phyloP scores from a whole-genome alignment of 768 basidiomycete genomes.

The Leccinum barrowsii region DNA sequence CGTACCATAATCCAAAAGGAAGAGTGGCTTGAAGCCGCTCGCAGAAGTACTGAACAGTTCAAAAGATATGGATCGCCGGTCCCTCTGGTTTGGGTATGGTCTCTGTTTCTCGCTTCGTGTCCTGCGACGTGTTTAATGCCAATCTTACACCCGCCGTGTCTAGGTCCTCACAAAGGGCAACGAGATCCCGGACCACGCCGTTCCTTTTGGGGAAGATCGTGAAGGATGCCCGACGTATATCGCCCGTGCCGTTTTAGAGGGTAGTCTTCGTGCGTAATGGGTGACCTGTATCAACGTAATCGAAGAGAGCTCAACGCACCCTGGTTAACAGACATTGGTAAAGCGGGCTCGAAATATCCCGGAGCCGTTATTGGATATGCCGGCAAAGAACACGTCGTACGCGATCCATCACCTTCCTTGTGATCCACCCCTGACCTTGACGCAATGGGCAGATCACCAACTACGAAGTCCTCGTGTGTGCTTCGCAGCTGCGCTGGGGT shows the following conservation, averaged over 20 bases:
- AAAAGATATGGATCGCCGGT: slow-evolving; percentile 26
- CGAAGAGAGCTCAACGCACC: neutral
- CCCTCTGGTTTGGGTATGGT: slow-evolving; percentile 30
- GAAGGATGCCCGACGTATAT: slow-evolving; percentile 26
- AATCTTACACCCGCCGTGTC: neutral
- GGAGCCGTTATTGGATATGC: slow-evolving; percentile 33
- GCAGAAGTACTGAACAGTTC: slow-evolving; percentile 29
- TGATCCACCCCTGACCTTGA: neutral
- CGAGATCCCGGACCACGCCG: slow-evolving; percentile 31
- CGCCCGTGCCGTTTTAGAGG: slow-evolving; percentile 31
- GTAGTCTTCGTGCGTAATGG: slow-evolving; percentile 24
- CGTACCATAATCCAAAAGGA: slow-evolving; percentile 21
- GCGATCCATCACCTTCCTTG: neutral
- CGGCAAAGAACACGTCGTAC: slow-evolving; percentile 34
- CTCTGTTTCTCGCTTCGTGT: neutral
- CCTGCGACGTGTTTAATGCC: neutral
- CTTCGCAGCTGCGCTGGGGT: slow-evolving; percentile 34
- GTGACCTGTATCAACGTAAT: neutral
- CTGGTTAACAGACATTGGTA: slow-evolving; percentile 31
- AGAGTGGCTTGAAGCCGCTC: slow-evolving; percentile 28
- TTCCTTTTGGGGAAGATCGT: slow-evolving; percentile 32
- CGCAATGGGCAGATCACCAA: slow-evolving; percentile 22
- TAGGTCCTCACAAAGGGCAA: slow-evolving; percentile 30
- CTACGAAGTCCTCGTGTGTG: slow-evolving; percentile 36
- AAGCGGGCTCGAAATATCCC: slow-evolving; percentile 30